Evolutionary conservation across 495 filamentous ascomycete species (phyloP), one percentile per base, ranked within the genome.

Genomic region (Penicilliopsis zonata): DNA sequence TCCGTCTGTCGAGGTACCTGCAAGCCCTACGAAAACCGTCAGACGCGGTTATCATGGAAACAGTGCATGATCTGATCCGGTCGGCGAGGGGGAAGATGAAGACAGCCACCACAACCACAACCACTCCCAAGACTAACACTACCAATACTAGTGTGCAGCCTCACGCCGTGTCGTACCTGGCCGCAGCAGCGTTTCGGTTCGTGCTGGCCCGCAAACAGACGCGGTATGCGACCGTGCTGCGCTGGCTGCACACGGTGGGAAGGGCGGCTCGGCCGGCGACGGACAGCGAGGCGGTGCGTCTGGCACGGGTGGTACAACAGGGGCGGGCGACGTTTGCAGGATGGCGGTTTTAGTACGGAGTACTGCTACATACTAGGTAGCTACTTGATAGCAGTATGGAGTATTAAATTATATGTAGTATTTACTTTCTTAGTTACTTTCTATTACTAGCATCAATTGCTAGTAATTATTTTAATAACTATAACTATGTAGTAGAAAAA

Each of bases 1-100:
- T 77, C 53, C 92, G 87, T 51, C 81, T 82, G 65, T 87, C 84
- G 60, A 73, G 78, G 5, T 92, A 95, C 41, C 63, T 69, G 30
- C 72, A 72, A 23, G 73, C 70, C 28, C 60, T 94, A 15, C 59
- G 64, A 6, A 23, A n/a, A 3, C 78, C 79, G 8, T 43, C 61
- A 2, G 24, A 57, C 2, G 46, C 33, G 13, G 49, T 90, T 1
- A 42, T 87, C 14, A 74, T 76, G 31, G 70, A 67, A 34, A 82
- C 82, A 0, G 74, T 92, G 31, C 55, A 61, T 25, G 74, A 78
- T 33, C 40, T 87, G 4, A 59, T 80, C 3, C 65, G 76, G 10
- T 66, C 84, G 1, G 78, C 80, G 0, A 72, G 64, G 19, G 45
- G 68, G 3, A 53, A 87, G 16, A 64, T 94, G 24, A 78, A 76